Evolutionary conservation across 768 basidiomycete species (phyloP), one percentile per base, ranked within the genome.

Genomic region (Termitomyces bulborhizus): DNA sequence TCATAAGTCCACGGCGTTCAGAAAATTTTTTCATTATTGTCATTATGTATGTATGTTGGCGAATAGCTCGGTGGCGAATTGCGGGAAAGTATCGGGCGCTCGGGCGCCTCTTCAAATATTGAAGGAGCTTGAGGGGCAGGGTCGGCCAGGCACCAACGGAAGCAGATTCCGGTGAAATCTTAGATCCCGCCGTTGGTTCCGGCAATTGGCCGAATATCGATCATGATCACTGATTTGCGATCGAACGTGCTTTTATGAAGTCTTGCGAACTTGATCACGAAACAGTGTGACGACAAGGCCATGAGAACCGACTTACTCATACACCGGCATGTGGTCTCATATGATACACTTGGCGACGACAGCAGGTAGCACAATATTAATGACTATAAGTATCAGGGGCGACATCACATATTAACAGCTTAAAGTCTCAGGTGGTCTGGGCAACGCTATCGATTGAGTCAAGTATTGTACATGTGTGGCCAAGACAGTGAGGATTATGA

Each of bases 211-310:
- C 62, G 64, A 66, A 58, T 57, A 68, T 67, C 68, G 68, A 71
- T 71, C 69, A 71, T 71, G 69, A 71, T 71, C 69, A 71, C 63
- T 66, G 68, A 68, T 66, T 64, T 64, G 57, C 62, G 61, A 67
- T 65, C 63, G 61, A 64, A 58, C 49, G 46, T 54, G 41, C 52
- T 46, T 39, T 34, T 13, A 34, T 55, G 54, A 51, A 52, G 40
- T 57, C 40, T n/a, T 60, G 47, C 27, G 46, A 34, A 50, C 48
- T 29, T 57, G 31, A 50, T 55, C 48, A 58, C 44, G 42, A 34
- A 49, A 55, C 37, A 47, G 50, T 46, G 21, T 36, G 47, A 26
- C n/a, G 12, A 53, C 26, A 37, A 56, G 40, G 40, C 27, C 40
- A 54, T 21, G 15, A 34, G 49, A 53, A 45, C 36, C 24, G 34